Evolutionary conservation across 805 yeast genomes (phyloP).

Genomic region (Cyberlindnera maclurae): DNA sequence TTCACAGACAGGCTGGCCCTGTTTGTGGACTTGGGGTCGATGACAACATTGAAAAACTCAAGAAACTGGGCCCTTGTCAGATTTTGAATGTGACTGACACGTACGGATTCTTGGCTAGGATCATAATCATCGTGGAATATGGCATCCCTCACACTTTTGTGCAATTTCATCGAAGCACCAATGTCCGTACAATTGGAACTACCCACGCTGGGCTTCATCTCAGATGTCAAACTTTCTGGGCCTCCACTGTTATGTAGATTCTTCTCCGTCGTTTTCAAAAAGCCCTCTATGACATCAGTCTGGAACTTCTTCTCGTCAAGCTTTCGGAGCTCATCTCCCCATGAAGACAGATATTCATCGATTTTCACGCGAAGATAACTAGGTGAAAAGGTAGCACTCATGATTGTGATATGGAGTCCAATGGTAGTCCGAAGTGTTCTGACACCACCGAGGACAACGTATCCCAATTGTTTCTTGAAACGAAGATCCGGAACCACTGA

Average conservation of each 20-base stretch:
- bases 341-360: slow-evolving; percentile 37
- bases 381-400: slow-evolving; percentile 43
- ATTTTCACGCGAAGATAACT: slow-evolving; percentile 36
- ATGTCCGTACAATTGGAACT: slow-evolving; percentile 24
- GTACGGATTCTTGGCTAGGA: slow-evolving; percentile 22
- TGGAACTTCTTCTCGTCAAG: slow-evolving; percentile 32
- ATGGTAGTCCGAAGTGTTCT: slow-evolving; percentile 42
- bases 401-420: slow-evolving; percentile 52
- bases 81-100: slow-evolving; percentile 24
- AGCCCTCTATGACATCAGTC: slow-evolving; percentile 29
- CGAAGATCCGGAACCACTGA: slow-evolving; percentile 42
- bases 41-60: slow-evolving; percentile 27
- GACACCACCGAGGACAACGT: slow-evolving; percentile 51
- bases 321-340: slow-evolving; percentile 29
- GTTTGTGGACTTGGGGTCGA: slow-evolving; percentile 30
- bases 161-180: slow-evolving; percentile 30
- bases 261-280: slow-evolving; percentile 22
- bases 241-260: slow-evolving; percentile 21
- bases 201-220: slow-evolving; percentile 28
- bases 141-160: slow-evolving; percentile 29
- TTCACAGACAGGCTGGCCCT: slow-evolving; percentile 35
- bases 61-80: slow-evolving; percentile 29
- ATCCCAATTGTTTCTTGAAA: slow-evolving; percentile 53
- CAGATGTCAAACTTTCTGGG: slow-evolving; percentile 29
- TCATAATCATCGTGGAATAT: slow-evolving; percentile 17